These are phyloP conservation scores for Coniosporium apollinis DNA, from an alignment of 495 filamentous ascomycete species.

Conservation along the genomic window DNA sequence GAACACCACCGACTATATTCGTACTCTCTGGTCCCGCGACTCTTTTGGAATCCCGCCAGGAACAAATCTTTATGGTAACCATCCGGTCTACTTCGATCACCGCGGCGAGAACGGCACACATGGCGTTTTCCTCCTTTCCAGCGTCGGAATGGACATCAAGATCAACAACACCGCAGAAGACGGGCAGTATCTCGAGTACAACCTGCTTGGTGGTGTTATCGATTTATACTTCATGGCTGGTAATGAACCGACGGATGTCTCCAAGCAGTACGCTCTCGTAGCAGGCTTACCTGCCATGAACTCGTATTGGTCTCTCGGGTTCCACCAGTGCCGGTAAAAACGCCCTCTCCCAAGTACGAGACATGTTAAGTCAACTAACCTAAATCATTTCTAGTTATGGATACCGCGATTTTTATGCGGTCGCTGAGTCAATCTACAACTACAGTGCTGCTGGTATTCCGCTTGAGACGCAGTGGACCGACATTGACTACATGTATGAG, in stretches of 20 bases:
- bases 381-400: too few relatives aligned
- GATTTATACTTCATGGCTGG: slow-evolving; percentile 78
- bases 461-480: slow-evolving; percentile 80
- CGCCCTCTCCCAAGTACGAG: too few relatives aligned
- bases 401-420: slow-evolving; percentile 57
- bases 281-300: slow-evolving; percentile 51
- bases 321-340: slow-evolving; percentile 70
- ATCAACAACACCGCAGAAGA: slow-evolving; percentile 45
- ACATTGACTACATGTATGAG: slow-evolving; percentile 35
- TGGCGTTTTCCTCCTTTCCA: slow-evolving; percentile 69
- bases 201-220: slow-evolving; percentile 61
- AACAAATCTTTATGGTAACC: slow-evolving; percentile 68
- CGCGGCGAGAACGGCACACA: slow-evolving; percentile 49
- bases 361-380: too few relatives aligned
- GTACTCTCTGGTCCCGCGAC: slow-evolving; percentile 71
- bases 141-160: slow-evolving; percentile 77
- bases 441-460: slow-evolving; percentile 63
- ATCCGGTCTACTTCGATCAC: slow-evolving; percentile 76
- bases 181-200: slow-evolving; percentile 70
- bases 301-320: slow-evolving; percentile 74
- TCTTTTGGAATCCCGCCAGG: slow-evolving; percentile 46
- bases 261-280: slow-evolving; percentile 56
- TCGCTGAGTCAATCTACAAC: slow-evolving; percentile 67
- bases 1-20: slow-evolving; percentile 54
- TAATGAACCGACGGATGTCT: slow-evolving; percentile 51